Evolutionary conservation across 2,329 filamentous ascomycete species (phyloP).

Genomic region (Pseudogymnoascus sp.): DNA sequence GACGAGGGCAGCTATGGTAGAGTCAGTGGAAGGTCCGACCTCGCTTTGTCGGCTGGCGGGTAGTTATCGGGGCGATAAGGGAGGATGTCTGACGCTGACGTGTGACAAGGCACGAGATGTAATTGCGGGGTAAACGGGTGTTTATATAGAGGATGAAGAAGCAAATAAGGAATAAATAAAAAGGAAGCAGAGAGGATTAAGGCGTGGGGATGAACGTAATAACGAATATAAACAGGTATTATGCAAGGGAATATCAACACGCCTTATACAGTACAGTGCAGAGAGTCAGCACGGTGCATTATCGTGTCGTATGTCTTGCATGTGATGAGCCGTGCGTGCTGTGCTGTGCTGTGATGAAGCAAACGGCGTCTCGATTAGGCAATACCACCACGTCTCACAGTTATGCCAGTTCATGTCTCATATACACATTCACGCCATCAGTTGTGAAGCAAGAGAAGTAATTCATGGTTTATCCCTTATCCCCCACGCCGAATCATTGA

Average conservation of each 20-base stretch:
- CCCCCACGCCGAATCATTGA: neutral
- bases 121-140: neutral
- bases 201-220: neutral
- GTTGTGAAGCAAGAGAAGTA: neutral
- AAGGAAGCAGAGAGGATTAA: neutral
- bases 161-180: neutral
- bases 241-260: neutral
- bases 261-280: neutral
- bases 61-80: neutral
- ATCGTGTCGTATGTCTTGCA: neutral
- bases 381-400: constrained; percentile 5
- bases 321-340: neutral
- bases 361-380: neutral
- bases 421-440: neutral
- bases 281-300: neutral
- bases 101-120: neutral
- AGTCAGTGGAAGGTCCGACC: neutral
- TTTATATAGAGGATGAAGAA: neutral
- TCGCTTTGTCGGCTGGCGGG: constrained; percentile 2
- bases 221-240: neutral
- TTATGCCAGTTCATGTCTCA: neutral
- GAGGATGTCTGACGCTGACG: neutral
- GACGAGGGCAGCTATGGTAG: neutral
- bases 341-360: neutral
- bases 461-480: neutral